A percentile compares a stretch with the other conserved stretches of the same genome.
Conservation (phyloP, 139 green algal species). For the Gonium pectorale region DNA sequence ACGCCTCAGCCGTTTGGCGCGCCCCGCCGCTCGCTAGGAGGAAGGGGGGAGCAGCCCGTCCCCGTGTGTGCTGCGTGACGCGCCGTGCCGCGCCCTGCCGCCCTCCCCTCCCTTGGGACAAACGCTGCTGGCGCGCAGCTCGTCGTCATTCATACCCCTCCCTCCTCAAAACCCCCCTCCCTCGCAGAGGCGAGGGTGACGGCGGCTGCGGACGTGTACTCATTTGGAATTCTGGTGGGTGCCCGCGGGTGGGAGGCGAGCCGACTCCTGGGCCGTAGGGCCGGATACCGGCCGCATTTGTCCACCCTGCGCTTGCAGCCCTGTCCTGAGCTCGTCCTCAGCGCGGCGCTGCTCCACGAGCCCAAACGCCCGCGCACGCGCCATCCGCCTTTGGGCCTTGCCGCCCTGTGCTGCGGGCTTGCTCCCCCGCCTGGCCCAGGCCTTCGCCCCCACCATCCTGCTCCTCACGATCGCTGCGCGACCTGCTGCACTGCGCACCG, state of each 20-base stretch:
- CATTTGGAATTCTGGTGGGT: slow-evolving; percentile 13
- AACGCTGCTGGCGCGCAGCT: background rate
- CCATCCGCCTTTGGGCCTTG: too few species aligned
- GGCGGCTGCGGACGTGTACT: slow-evolving; percentile 9
- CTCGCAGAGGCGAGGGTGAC: background rate
- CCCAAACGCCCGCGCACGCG: background rate
- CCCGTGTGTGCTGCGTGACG: background rate
- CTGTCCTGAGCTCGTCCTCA: background rate
- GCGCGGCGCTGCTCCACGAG: background rate
- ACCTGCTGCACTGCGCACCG: too few species aligned
- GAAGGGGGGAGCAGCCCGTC: too few species aligned
- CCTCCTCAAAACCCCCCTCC: background rate
- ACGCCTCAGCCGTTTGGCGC: too few species aligned
- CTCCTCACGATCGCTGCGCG: too few species aligned
- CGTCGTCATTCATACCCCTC: too few species aligned
- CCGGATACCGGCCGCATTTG: background rate
- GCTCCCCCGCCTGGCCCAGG: too few species aligned
- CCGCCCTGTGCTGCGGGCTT: too few species aligned
- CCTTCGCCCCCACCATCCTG: too few species aligned
- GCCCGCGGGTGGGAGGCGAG: background rate
- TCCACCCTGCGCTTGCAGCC: background rate
- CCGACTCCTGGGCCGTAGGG: background rate
- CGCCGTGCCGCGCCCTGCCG: background rate
- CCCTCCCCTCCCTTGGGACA: background rate
- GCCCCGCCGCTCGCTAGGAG: too few species aligned